Evolutionary conservation across 768 basidiomycete species (phyloP), one percentile per base, ranked within the genome.

Genomic region (Lyophyllum atratum): DNA sequence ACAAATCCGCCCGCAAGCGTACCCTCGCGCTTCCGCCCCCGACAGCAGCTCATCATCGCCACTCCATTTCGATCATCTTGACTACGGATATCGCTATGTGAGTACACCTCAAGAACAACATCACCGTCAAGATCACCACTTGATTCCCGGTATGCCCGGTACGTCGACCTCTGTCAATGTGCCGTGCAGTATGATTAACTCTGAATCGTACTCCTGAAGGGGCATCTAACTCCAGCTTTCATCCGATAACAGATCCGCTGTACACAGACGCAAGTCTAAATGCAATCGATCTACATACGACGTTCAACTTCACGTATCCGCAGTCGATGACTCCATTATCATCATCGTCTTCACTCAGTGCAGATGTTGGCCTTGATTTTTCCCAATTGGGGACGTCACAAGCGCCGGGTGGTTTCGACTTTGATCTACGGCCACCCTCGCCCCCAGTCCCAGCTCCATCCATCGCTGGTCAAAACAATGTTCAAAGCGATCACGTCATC

Each of bases 401-500:
- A 9, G 73, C 77, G 48, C 68, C 69, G 26, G 63, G 66, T 51
- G 49, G 59, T 11, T 81, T 74, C 55, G 76, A 75, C 7, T 71
- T 67, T 26, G 61, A 72, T 46, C 31, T 73, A 24, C 66, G 68
- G 48, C 56, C 65, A 11, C 60, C 62, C 14, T 68, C 66, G 42
- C 70, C 68, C 10, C 34, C 61, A 52, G 50, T 64, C 44, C 59
- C 66, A 19, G 60, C 59, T 19, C 56, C 60, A 19, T 57, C 60
- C 51, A 72, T 65, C 70, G 54, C 73, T 25, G 71, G 71, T 39
- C 79, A 81, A 59, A 74, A 72, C 54, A 66, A 70, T 31, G 68
- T 81, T 39, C 81, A 84, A 61, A 77, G 80, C 53, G 81, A 85
- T 34, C 81, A 85, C 59, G 82, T 90, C 51, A 73, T 85, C 63